Conservation (phyloP, 2,329 filamentous ascomycete species). For the Alternaria viburni region DNA sequence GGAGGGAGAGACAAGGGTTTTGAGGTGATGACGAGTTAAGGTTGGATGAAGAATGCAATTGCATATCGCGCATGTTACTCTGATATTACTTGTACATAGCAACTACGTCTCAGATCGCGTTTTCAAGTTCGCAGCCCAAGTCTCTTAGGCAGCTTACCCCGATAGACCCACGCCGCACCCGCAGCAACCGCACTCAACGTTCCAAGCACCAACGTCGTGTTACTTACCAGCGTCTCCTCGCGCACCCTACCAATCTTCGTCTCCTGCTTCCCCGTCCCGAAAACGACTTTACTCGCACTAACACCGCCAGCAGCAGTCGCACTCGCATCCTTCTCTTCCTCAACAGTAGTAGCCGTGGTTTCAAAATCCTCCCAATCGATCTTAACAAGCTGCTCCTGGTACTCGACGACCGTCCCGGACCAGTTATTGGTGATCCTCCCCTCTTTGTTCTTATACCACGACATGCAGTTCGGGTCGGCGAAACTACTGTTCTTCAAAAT, state of each 20-base stretch:
- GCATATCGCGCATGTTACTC: background rate
- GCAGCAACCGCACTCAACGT: conserved; percentile 45
- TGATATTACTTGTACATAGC: background rate
- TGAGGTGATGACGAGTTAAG: conserved; percentile 23
- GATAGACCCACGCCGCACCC: conserved; percentile 42
- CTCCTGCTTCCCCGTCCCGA: conserved; percentile 41
- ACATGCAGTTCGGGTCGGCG: conserved; percentile 60
- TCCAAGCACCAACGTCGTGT: conserved; percentile 46
- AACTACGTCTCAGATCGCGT: background rate
- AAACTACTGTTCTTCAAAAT: conserved; percentile 56
- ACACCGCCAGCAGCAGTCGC: background rate
- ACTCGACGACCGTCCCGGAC: conserved; percentile 60
- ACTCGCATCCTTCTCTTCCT: background rate
- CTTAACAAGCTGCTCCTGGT: conserved; percentile 56
- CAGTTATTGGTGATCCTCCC: conserved; percentile 66
- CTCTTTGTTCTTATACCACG: conserved; percentile 63
- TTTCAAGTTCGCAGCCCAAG: conserved; percentile 7
- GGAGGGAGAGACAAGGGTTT: conserved; percentile 69
- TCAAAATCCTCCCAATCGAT: conserved; percentile 57
- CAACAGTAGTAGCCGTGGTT: conserved; percentile 12
- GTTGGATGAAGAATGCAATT: background rate
- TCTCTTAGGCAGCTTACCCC: conserved; percentile 19
- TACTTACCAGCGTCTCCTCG: conserved; percentile 54
- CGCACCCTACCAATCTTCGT: conserved; percentile 51
- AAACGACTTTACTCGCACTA: conserved; percentile 42